Conservation (phyloP, 495 filamentous ascomycete genomes). For the Penicillium steckii region DNA sequence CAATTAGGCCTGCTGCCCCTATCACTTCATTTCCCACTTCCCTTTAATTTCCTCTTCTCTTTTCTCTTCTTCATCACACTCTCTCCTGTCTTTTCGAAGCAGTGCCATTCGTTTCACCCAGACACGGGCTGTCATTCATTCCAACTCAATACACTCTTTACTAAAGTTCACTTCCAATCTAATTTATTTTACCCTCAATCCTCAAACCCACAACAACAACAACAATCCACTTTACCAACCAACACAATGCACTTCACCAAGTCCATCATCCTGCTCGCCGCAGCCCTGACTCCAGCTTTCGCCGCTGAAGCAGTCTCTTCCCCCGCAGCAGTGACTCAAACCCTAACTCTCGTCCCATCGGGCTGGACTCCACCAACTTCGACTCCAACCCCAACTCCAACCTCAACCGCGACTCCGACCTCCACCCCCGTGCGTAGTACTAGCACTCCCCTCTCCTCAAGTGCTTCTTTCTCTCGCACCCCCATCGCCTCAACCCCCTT, state of each 20-base stretch:
- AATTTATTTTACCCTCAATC: conserved; percentile 5
- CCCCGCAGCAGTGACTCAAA: conserved; percentile 21
- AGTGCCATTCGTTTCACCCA: conserved; percentile 29
- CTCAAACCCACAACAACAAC: conserved; percentile 9
- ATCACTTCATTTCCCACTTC: conserved; percentile 18
- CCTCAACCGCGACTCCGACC: conserved; percentile 22
- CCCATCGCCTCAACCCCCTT: conserved; percentile 20
- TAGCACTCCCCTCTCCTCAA: conserved; percentile 21
- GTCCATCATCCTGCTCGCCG: conserved; percentile 28
- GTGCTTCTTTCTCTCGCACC: conserved; percentile 14
- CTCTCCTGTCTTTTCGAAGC: conserved; percentile 25
- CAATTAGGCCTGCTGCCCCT: conserved; percentile 11
- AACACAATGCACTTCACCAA: conserved; percentile 40
- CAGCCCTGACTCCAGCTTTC: conserved; percentile 34
- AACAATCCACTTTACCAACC: too few species aligned
- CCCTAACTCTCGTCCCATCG: conserved; percentile 34
- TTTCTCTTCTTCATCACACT: conserved; percentile 11
- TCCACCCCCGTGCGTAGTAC: conserved; percentile 11
- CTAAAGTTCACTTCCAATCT: conserved; percentile 1
- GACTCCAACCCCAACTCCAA: conserved; percentile 22
- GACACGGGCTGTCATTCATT: conserved; percentile 42
- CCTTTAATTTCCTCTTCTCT: conserved; percentile 11
- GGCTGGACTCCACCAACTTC: conserved; percentile 29
- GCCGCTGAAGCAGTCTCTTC: conserved; percentile 29
- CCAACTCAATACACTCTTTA: conserved; percentile 41